Percentiles rank a stretch among this genome's conserved stretches.
Evolutionary conservation across 1,284 basidiomycete genomes (phyloP).

Genomic region (Puccinia horiana): DNA sequence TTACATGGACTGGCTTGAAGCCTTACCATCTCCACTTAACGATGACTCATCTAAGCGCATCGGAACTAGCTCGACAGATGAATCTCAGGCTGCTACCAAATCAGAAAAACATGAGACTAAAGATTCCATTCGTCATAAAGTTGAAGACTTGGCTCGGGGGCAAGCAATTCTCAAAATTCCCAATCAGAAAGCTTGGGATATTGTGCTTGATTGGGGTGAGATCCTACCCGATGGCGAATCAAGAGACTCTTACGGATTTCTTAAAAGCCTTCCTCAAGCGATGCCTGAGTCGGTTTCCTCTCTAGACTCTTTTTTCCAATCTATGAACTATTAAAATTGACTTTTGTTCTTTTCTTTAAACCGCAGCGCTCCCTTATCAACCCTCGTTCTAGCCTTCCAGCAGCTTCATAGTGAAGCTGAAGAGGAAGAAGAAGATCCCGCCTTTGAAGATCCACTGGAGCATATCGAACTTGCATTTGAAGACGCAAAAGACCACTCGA

Average conservation of each 20-base stretch:
- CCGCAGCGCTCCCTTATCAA: not conserved
- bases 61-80: conserved; percentile 24
- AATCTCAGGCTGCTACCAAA: conserved; percentile 52
- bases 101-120: conserved; percentile 63
- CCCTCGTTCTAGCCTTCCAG: conserved; percentile 29
- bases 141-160: conserved; percentile 71
- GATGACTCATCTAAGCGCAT: conserved; percentile 59
- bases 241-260: conserved; percentile 45
- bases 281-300: conserved; percentile 20
- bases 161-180: conserved; percentile 72
- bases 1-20: conserved; percentile 66
- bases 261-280: conserved; percentile 21
- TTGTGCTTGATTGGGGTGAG: conserved; percentile 76
- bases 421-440: conserved; percentile 51
- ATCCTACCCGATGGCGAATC: conserved; percentile 53
- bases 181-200: conserved; percentile 75
- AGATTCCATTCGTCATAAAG: conserved; percentile 64
- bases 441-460: conserved; percentile 62
- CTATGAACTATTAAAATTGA: not conserved
- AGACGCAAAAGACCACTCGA: conserved; percentile 65
- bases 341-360: not conserved
- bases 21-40: conserved; percentile 62
- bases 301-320: not conserved
- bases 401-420: conserved; percentile 8
- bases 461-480: conserved; percentile 58